Percentiles rank a stretch among this genome's conserved stretches.
Conservation (phyloP, 2,329 filamentous ascomycete genomes). For the Fusarium pseudoanthophilum region DNA sequence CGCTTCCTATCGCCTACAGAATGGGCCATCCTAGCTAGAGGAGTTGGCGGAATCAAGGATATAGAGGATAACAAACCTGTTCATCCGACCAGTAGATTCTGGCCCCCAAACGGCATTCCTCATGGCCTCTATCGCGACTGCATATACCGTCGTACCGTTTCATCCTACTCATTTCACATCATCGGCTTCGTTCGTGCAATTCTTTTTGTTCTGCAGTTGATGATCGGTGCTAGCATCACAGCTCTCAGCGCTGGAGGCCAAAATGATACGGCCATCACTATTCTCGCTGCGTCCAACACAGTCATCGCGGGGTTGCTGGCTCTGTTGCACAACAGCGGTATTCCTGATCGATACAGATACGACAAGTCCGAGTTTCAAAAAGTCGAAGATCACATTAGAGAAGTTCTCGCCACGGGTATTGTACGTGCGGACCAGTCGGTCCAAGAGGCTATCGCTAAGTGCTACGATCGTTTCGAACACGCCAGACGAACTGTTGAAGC, state of each 20-base stretch:
- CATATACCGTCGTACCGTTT: constrained; percentile 57
- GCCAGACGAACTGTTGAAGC: constrained; percentile 60
- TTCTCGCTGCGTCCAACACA: constrained; percentile 63
- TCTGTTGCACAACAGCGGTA: constrained; percentile 63
- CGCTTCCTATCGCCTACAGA: constrained; percentile 57
- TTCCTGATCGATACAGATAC: constrained; percentile 62
- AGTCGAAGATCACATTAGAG: constrained; percentile 62
- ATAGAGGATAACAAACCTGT: constrained; percentile 56
- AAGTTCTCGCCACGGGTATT: constrained; percentile 60
- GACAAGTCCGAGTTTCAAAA: constrained; percentile 61
- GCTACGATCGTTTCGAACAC: constrained; percentile 57
- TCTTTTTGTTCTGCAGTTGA: constrained; percentile 61
- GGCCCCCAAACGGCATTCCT: constrained; percentile 60
- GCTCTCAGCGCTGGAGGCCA: constrained; percentile 58
- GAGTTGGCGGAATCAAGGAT: constrained; percentile 59
- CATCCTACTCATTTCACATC: constrained; percentile 56
- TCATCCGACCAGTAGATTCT: constrained; percentile 56
- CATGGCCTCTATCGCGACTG: constrained; percentile 62
- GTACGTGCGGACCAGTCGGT: constrained; percentile 55
- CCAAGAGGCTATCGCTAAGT: constrained; percentile 60
- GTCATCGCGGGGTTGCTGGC: constrained; percentile 62
- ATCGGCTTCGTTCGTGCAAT: constrained; percentile 57
- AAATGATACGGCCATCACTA: constrained; percentile 55
- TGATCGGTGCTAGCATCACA: constrained; percentile 61
- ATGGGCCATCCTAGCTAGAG: constrained; percentile 60